A percentile compares a stretch with the other conserved stretches of the same genome.
Conservation (phyloP, 495 filamentous ascomycete genomes). For the Penicillium simplicissimum region DNA sequence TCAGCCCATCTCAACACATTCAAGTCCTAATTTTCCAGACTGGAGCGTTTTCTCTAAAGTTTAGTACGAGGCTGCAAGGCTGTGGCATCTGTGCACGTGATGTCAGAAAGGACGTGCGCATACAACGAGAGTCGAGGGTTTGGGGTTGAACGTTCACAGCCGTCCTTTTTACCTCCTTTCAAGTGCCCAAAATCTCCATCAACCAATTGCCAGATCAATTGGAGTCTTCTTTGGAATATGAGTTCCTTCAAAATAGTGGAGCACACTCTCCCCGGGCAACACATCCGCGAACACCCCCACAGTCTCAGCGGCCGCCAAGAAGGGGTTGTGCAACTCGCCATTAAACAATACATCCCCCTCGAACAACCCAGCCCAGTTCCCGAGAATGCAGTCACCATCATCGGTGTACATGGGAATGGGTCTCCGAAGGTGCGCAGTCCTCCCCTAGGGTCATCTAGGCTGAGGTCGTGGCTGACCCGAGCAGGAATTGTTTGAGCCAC, state of each 20-base stretch:
- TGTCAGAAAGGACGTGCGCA: not conserved
- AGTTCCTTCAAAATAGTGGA: slow-evolving; percentile 39
- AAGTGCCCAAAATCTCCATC: not conserved
- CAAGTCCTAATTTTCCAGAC: too few species aligned
- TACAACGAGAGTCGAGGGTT: not conserved
- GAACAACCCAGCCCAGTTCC: slow-evolving; percentile 53
- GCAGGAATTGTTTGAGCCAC: slow-evolving; percentile 72
- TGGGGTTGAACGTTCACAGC: not conserved
- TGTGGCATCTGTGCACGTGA: not conserved
- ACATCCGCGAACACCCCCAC: slow-evolving; percentile 58
- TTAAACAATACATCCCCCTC: slow-evolving; percentile 70
- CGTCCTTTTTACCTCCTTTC: not conserved
- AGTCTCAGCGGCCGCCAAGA: slow-evolving; percentile 51
- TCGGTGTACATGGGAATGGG: slow-evolving; percentile 66
- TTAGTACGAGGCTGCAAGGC: not conserved
- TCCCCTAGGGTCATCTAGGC: not conserved
- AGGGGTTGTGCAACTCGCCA: slow-evolving; percentile 51
- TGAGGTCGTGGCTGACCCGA: not conserved
- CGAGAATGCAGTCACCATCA: slow-evolving; percentile 64
- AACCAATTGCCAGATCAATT: not conserved
- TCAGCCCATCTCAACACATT: too few species aligned
- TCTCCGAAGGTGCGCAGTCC: slow-evolving; percentile 19
- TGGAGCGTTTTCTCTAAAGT: not conserved
- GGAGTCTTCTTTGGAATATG: not conserved
- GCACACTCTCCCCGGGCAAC: slow-evolving; percentile 53